These are phyloP conservation scores for Cryptosporidium xiaoi DNA, from an alignment of 169 alveolate species.

Conservation along the genomic window DNA sequence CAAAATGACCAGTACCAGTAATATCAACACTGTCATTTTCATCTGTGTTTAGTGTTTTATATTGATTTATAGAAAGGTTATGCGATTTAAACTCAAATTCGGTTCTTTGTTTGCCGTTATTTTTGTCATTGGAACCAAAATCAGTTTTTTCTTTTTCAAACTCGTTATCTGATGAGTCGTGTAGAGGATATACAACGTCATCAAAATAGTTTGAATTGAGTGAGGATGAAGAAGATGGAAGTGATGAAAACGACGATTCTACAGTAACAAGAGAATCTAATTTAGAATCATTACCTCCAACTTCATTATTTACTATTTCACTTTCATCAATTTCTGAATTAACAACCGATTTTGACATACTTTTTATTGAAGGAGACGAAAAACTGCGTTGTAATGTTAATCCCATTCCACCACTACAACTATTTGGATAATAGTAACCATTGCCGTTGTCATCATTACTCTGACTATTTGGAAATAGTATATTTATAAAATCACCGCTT, in stretches of 20 bases:
- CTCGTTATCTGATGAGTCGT: neutral
- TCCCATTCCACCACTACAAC: no score
- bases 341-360: neutral
- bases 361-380: constrained; percentile 60
- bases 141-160: neutral
- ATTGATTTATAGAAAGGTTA: constrained; percentile 2
- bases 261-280: constrained; percentile 9
- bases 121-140: neutral
- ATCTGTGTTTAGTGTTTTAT: neutral
- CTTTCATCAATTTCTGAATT: neutral
- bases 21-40: neutral
- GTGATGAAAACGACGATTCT: constrained; percentile 26
- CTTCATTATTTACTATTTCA: neutral
- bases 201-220: neutral
- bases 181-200: no score
- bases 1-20: no score
- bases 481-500: constrained; percentile 19
- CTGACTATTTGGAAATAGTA: constrained; percentile 2
- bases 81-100: neutral
- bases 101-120: no score
- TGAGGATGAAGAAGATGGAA: constrained; percentile 26
- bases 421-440: neutral
- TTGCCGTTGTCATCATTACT: neutral
- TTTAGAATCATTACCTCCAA: neutral
- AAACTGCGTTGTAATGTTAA: constrained; percentile 14